phyloP scores from a whole-genome alignment of 176 grass and related monocot species.

The Oryza australiensis region DNA sequence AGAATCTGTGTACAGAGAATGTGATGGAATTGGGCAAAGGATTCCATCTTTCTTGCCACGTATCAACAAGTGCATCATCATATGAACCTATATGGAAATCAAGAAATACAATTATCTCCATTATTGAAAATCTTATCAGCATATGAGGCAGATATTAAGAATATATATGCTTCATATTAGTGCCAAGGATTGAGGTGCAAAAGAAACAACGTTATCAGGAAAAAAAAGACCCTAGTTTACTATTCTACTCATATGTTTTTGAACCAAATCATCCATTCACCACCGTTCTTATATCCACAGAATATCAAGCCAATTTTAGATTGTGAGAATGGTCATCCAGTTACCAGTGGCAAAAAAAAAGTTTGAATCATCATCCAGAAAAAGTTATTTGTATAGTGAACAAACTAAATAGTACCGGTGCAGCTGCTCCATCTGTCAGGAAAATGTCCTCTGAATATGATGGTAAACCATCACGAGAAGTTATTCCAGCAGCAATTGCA shows the following conservation, averaged over 20 bases:
- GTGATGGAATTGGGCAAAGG: slow-evolving; percentile 75
- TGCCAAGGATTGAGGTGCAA: neutral
- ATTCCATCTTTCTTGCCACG: slow-evolving; percentile 68
- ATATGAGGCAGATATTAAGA: neutral
- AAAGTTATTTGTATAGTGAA: neutral
- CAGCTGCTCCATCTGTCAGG: slow-evolving; percentile 66
- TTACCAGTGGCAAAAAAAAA: neutral
- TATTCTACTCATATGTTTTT: neutral
- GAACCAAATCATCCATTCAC: neutral
- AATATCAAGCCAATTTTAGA: neutral
- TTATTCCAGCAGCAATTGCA: slow-evolving; percentile 57
- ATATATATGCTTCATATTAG: neutral
- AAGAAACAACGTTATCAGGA: neutral
- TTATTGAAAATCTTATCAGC: neutral
- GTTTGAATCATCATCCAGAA: neutral
- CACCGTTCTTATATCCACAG: neutral
- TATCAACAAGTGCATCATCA: slow-evolving; percentile 78
- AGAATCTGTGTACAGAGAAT: slow-evolving; percentile 63
- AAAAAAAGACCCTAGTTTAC: neutral
- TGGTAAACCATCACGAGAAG: slow-evolving; percentile 61
- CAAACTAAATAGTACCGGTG: slow-evolving; percentile 45
- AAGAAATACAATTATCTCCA: slow-evolving; percentile 6
- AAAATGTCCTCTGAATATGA: slow-evolving; percentile 69
- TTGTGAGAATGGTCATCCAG: neutral
- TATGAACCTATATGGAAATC: slow-evolving; percentile 57